Evolutionary conservation across 306 rosid species (phyloP), one percentile per base, ranked within the genome.

Genomic region (Canavalia ensiformis): DNA sequence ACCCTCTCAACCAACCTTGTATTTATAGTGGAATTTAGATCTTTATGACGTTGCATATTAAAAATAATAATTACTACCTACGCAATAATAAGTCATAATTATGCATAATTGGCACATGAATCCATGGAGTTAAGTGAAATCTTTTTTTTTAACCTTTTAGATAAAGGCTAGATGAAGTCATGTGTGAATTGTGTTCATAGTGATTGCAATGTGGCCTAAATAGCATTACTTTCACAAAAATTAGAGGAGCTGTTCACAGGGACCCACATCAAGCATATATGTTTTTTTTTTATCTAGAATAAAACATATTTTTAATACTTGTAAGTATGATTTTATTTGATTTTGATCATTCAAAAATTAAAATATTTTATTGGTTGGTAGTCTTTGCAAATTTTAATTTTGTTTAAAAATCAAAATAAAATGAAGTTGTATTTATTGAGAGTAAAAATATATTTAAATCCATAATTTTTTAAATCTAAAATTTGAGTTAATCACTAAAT

Each of bases 11-110:
- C 33, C 29, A 68, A 18, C 58, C 68, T 12, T 76, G 25, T 87
- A 93, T 87, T 90, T 93, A 91, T 93, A 91, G 95, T 68, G 78
- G 79, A 79, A 82, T 8, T 67, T 63, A 77, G 85, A 66, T 42
- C 75, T 64, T 62, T 80, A 28, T 83, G 87, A 68, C 72, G 73
- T 47, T 58, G 35, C 56, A 59, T 18, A 68, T 45, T 68, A 39
- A 57, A 75, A 18, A 18, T 18, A 37, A 81, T 8, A 2, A 12
- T 11, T 69, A 47, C 18, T 68, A 28, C 58, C 42, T 82, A 50
- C 7, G 72, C 29, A 57, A 68, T 76, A 25, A 33, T 59, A 57
- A 12, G 49, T 47, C 44, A 76, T 35, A 41, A 51, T 12, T 59
- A 45, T 68, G 58, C 68, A 69, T 76, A 55, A 58, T 76, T 50